These are phyloP conservation scores for Heliocybe sulcata DNA, from an alignment of 1,284 basidiomycete species.

Conservation along the genomic window DNA sequence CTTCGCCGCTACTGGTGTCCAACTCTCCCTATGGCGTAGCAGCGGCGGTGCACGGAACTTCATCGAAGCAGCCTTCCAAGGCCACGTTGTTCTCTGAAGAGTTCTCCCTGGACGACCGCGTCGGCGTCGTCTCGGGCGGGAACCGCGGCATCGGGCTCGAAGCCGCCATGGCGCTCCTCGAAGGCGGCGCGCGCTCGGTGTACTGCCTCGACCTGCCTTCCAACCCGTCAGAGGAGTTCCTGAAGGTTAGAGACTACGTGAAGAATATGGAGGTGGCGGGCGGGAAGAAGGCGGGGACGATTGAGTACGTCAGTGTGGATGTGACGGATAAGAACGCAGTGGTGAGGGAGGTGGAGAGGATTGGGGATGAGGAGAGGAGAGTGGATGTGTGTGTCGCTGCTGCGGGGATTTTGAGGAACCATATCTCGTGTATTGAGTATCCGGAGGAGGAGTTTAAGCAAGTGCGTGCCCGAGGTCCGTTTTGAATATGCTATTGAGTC, in stretches of 20 bases:
- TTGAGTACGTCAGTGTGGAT: slow-evolving; percentile 64
- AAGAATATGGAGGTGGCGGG: slow-evolving; percentile 23
- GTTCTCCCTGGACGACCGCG: slow-evolving; percentile 69
- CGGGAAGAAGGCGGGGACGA: slow-evolving; percentile 29
- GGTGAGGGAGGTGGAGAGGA: slow-evolving; percentile 47
- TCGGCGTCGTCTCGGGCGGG: slow-evolving; percentile 72
- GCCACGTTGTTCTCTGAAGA: slow-evolving; percentile 47
- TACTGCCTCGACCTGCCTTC: slow-evolving; percentile 72
- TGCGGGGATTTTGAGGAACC: slow-evolving; percentile 64
- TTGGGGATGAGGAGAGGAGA: slow-evolving; percentile 56
- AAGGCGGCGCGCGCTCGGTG: slow-evolving; percentile 70
- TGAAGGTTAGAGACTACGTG: slow-evolving; percentile 46
- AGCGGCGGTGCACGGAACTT: too few species aligned
- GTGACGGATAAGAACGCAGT: slow-evolving; percentile 54
- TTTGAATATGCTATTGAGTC: background rate
- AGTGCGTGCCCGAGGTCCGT: slow-evolving; percentile 24
- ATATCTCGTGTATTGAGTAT: slow-evolving; percentile 65
- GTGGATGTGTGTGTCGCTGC: slow-evolving; percentile 74
- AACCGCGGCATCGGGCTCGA: slow-evolving; percentile 80
- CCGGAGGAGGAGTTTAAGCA: slow-evolving; percentile 65
- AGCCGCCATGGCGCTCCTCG: slow-evolving; percentile 71
- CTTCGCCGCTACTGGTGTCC: too few species aligned
- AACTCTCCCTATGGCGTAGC: too few species aligned
- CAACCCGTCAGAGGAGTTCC: slow-evolving; percentile 63
- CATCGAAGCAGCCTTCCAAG: background rate